A percentile compares a stretch with the other conserved stretches of the same genome.
Evolutionary conservation across 1,284 basidiomycete species (phyloP).

Genomic region (Bjerkandera adusta): DNA sequence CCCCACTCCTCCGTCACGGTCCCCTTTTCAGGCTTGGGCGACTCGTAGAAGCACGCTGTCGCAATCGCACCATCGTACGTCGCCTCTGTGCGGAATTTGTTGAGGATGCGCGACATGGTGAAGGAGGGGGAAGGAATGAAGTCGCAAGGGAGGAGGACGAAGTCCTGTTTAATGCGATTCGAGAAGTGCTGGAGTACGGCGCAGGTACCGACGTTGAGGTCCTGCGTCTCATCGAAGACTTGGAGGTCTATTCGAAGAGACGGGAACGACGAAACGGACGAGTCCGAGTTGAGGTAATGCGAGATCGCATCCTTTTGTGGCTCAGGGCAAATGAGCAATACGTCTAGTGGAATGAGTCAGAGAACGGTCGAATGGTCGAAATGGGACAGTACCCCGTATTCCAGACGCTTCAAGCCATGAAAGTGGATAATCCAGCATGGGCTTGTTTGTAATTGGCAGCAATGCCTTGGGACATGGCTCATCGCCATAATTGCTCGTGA

Average conservation of each 20-base stretch:
- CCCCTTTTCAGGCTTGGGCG: slow-evolving; percentile 50
- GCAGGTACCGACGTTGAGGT: slow-evolving; percentile 65
- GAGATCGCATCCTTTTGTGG: slow-evolving; percentile 72
- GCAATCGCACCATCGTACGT: slow-evolving; percentile 66
- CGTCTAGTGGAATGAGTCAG: slow-evolving; percentile 55
- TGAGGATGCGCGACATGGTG: slow-evolving; percentile 68
- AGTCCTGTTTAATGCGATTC: slow-evolving; percentile 72
- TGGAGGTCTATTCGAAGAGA: slow-evolving; percentile 71
- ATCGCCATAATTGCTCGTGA: slow-evolving; percentile 72
- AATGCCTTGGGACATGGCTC: slow-evolving; percentile 82
- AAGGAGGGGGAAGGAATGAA: slow-evolving; percentile 78
- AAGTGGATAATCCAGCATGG: slow-evolving; percentile 83
- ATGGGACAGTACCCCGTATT: slow-evolving; percentile 61
- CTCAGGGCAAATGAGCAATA: slow-evolving; percentile 81
- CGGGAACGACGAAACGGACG: slow-evolving; percentile 52
- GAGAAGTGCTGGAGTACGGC: slow-evolving; percentile 70
- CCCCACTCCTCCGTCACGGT: slow-evolving; percentile 66
- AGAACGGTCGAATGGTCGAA: slow-evolving; percentile 10
- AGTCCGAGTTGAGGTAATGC: slow-evolving; percentile 76
- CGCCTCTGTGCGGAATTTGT: slow-evolving; percentile 77
- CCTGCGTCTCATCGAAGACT: slow-evolving; percentile 70
- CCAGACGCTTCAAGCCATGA: slow-evolving; percentile 87
- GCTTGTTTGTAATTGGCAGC: slow-evolving; percentile 83
- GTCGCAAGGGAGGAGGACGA: slow-evolving; percentile 91
- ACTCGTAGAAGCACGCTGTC: slow-evolving; percentile 78